A percentile compares a stretch with the other conserved stretches of the same genome.
Evolutionary conservation across 2,329 filamentous ascomycete species (phyloP).

Genomic region (Calycina herbarum): DNA sequence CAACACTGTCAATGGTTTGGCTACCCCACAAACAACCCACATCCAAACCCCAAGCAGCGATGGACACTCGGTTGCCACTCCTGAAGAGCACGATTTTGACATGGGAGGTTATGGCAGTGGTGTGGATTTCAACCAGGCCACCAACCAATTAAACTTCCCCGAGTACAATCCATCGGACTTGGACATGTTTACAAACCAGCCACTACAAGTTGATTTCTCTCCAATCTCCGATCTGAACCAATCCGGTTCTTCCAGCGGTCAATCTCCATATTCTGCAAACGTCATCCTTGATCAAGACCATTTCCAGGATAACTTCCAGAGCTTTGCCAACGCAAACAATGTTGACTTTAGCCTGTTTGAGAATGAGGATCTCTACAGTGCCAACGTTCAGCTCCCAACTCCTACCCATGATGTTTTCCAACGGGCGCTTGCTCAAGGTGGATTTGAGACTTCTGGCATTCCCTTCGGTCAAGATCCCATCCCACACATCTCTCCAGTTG

Average conservation of each 20-base stretch:
- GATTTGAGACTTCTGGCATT: slow-evolving; percentile 36
- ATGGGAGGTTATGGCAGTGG: slow-evolving; percentile 23
- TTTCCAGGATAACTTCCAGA: slow-evolving; percentile 58
- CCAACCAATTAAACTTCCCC: slow-evolving; percentile 28
- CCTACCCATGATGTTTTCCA: slow-evolving; percentile 45
- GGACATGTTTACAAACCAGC: slow-evolving; percentile 28
- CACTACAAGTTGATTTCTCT: slow-evolving; percentile 33
- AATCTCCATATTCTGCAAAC: slow-evolving; percentile 43
- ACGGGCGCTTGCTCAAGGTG: slow-evolving; percentile 27
- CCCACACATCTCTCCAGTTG: slow-evolving; percentile 66
- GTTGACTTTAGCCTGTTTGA: slow-evolving; percentile 59
- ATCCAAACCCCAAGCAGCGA: slow-evolving; percentile 60
- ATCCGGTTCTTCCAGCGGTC: slow-evolving; percentile 29
- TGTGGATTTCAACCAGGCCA: slow-evolving; percentile 19
- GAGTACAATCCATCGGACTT: slow-evolving; percentile 29
- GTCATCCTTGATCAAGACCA: slow-evolving; percentile 48
- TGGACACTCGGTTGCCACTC: slow-evolving; percentile 30
- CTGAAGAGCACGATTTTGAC: slow-evolving; percentile 30
- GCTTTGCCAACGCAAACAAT: slow-evolving; percentile 44
- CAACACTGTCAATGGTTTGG: slow-evolving; percentile 44
- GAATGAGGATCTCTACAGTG: slow-evolving; percentile 61
- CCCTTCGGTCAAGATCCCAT: slow-evolving; percentile 34
- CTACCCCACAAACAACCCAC: slow-evolving; percentile 58
- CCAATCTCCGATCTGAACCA: slow-evolving; percentile 32
- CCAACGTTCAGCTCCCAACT: slow-evolving; percentile 56